A percentile compares a stretch with the other conserved stretches of the same genome.
Conservation (phyloP, 2,329 filamentous ascomycete genomes). For the Cytospora mali region DNA sequence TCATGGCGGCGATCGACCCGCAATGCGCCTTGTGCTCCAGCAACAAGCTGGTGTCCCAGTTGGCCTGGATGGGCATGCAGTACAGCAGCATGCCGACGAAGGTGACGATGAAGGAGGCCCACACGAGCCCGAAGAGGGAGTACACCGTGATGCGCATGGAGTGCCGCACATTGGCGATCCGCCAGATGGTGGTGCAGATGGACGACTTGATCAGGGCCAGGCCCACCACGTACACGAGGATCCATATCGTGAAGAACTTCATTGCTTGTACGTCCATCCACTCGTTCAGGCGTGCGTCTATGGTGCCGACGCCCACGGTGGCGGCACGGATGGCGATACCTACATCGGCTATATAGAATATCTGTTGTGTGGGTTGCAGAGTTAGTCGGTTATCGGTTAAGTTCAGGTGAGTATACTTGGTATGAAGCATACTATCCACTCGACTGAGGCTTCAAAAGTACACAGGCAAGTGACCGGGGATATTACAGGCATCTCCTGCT, state of each 20-base stretch:
- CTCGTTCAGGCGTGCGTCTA: constrained; percentile 1
- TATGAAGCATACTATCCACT: background rate
- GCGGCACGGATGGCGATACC: constrained; percentile 28
- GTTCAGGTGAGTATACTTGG: background rate
- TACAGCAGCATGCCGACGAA: background rate
- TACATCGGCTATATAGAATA: constrained; percentile 26
- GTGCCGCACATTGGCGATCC: constrained; percentile 4
- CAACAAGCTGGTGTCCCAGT: background rate
- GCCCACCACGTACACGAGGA: constrained; percentile 7
- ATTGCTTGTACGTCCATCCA: constrained; percentile 1
- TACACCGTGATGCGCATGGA: background rate
- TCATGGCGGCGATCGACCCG: background rate
- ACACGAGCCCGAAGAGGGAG: background rate
- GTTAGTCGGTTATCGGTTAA: background rate
- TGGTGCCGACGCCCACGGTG: background rate
- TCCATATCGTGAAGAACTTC: constrained; percentile 15
- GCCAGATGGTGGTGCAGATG: constrained; percentile 14
- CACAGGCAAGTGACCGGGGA: background rate
- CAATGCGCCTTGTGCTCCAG: background rate
- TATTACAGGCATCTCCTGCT: background rate
- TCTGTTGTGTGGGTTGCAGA: background rate
- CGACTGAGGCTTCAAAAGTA: background rate
- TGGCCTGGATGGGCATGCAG: background rate
- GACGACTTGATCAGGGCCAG: constrained; percentile 14
- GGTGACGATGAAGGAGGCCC: constrained; percentile 1